Percentiles rank a stretch among this genome's conserved stretches.
These are phyloP conservation scores for Tephrocybe sp. DNA, from an alignment of 768 basidiomycete genomes.

Conservation along the genomic window DNA sequence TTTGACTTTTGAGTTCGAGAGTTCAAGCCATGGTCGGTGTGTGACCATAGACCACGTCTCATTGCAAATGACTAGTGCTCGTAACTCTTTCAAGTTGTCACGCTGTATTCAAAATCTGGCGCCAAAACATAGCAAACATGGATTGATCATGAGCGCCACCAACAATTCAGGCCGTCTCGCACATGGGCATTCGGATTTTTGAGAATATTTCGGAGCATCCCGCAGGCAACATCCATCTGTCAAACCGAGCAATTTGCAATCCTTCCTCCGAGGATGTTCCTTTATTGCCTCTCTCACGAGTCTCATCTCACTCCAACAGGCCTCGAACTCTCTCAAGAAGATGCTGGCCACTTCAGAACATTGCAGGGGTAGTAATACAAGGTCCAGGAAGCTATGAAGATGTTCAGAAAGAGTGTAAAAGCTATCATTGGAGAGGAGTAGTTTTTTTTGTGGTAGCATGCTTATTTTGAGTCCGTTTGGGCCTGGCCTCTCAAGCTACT, in stretches of 20 bases:
- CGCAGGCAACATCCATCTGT: background rate
- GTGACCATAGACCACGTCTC: too few relatives aligned
- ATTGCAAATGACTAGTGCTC: too few relatives aligned
- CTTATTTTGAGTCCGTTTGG: background rate
- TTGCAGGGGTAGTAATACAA: background rate
- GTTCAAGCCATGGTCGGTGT: too few relatives aligned
- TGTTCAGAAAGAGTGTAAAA: background rate
- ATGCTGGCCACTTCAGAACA: background rate
- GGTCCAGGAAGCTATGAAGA: background rate
- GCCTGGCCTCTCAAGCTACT: background rate
- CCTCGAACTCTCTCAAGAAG: background rate
- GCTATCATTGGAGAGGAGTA: background rate
- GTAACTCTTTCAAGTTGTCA: background rate
- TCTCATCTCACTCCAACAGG: background rate
- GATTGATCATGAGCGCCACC: constrained; percentile 13
- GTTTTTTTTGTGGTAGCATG: background rate
- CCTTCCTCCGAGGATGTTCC: background rate
- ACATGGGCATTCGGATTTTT: constrained; percentile 19
- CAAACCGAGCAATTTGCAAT: background rate
- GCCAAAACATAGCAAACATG: constrained; percentile 27
- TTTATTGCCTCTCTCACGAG: background rate
- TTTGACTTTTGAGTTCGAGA: too few relatives aligned
- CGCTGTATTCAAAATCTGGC: constrained; percentile 24
- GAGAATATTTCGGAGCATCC: background rate
- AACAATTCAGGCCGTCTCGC: constrained; percentile 25